phyloP scores from a whole-genome alignment of 805 yeast species.

The Hanseniaspora nectarophila region DNA sequence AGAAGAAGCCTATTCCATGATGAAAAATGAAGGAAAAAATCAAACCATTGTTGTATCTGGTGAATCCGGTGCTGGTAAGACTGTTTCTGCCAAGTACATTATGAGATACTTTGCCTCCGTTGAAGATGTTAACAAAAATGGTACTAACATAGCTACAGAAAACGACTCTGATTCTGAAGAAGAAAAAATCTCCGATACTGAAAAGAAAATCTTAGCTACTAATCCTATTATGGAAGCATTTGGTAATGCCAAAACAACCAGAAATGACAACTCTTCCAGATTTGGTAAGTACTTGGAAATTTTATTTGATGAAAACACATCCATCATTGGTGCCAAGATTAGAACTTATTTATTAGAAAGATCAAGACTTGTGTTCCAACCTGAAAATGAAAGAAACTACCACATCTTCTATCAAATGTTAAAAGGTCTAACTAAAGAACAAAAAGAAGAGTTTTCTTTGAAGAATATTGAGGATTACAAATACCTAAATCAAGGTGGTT shows the following conservation, averaged over 20 bases:
- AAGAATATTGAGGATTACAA: conserved; percentile 55
- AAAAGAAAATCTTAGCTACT: conserved; percentile 87
- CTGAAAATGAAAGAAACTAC: conserved; percentile 79
- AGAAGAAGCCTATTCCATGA: conserved; percentile 90
- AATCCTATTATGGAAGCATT: conserved; percentile 85
- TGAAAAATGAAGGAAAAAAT: conserved; percentile 73
- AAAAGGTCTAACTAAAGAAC: conserved; percentile 49
- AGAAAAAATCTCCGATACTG: conserved; percentile 67
- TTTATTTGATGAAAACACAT: conserved; percentile 58
- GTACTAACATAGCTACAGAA: conserved; percentile 19
- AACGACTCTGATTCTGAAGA: conserved; percentile 25
- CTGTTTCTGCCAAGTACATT: conserved; percentile 91
- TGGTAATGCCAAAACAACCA: conserved; percentile 86
- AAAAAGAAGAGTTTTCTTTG: conserved; percentile 49
- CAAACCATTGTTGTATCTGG: conserved; percentile 96
- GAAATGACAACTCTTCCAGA: conserved; percentile 87
- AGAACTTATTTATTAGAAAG: conserved; percentile 88
- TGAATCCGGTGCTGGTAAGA: conserved; percentile 98
- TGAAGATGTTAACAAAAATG: conserved; percentile 36
- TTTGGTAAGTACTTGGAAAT: conserved; percentile 92
- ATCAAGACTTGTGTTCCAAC: conserved; percentile 89
- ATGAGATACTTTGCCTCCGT: conserved; percentile 97
- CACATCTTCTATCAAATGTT: conserved; percentile 87
- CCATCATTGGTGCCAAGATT: conserved; percentile 87
- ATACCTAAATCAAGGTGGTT: conserved; percentile 84